Evolutionary conservation across 1,284 basidiomycete species (phyloP), one percentile per base, ranked within the genome.

Genomic region (Trametes versicolor): DNA sequence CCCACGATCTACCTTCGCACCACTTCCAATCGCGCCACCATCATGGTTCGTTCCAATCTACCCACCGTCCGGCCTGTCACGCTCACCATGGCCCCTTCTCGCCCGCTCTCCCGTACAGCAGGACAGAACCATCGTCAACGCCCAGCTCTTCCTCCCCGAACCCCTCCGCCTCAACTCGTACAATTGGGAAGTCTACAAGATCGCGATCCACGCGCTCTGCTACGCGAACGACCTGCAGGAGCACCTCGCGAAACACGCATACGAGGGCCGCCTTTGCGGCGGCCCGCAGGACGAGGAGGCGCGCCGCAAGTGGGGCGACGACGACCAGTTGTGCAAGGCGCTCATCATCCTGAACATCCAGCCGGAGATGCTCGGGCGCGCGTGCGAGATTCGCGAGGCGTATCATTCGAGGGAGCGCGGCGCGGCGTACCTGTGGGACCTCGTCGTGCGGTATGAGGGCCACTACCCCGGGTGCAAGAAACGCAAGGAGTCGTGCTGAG

Each of bases 281-380:
- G 49, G 49, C 23, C 5, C 51, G 51, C 51, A 37, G 41, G 41
- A 57, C 55, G 55, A 57, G 29, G 55, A 34, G 43, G 41, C 41
- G 27, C 55, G 27, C 41, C 41, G 55, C 19, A 54, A 54, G 52
- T 58, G 57, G 57, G 36, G 12, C 15, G 47, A 58, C 47, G 57
- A 58, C 47, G 57, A 58, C 57, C 47, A 58, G 48, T 19, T 58
- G 15, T 58, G 57, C 47, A 58, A 50, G 57, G 57, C 48, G 47
- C 47, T 58, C 47, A 58, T 58, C 57, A 34, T 41, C 34, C 48
- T 58, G 17, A 58, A 58, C 47, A 58, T 50, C 57, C 47, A 57
- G 41, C 55, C 55, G 41, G 55, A 57, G n/a, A 45, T 57, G 29
- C 55, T 57, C 41, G 41, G 12, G 55, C 55, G 43, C 41, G 55